A percentile compares a stretch with the other conserved stretches of the same genome.
Evolutionary conservation across 2,329 filamentous ascomycete species (phyloP).

Genomic region (Colletotrichum musicola): DNA sequence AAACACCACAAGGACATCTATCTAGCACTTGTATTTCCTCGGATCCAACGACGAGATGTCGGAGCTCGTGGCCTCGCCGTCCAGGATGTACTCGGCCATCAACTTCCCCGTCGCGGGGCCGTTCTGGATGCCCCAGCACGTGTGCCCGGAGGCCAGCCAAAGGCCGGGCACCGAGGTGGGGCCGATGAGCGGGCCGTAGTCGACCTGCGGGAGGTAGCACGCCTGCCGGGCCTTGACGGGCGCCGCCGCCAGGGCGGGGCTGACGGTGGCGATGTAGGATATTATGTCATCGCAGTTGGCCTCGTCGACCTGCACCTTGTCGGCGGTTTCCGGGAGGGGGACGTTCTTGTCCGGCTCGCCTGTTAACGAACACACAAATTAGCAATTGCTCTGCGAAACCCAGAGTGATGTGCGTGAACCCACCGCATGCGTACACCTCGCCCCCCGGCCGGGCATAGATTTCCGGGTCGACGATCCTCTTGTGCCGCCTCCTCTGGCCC

Average conservation of each 20-base stretch:
- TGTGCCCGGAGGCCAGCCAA: constrained; percentile 89
- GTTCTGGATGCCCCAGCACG: constrained; percentile 99
- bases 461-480: constrained; percentile 82
- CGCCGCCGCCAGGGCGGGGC: constrained; percentile 74
- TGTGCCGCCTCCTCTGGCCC: constrained; percentile 66
- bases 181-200: constrained; percentile 81
- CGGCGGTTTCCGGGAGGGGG: constrained; percentile 81
- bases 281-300: constrained; percentile 86
- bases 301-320: constrained; percentile 81
- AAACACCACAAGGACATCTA: rapidly evolving
- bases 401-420: constrained; percentile 40
- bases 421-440: constrained; percentile 93
- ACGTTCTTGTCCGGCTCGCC: constrained; percentile 82
- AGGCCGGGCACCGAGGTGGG: constrained; percentile 79
- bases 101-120: constrained; percentile 87
- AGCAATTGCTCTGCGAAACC: neutral
- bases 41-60: constrained; percentile 77
- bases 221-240: constrained; percentile 83
- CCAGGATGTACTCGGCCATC: constrained; percentile 83
- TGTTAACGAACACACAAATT: constrained; percentile 40
- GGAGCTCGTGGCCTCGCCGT: constrained; percentile 77
- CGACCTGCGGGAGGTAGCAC: constrained; percentile 90
- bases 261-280: constrained; percentile 78
- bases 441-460: constrained; percentile 92
- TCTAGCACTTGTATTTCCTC: constrained; percentile 67